Evolutionary conservation across 306 rosid species (phyloP), one percentile per base, ranked within the genome.

Genomic region (Citrullus mucosospermus): DNA sequence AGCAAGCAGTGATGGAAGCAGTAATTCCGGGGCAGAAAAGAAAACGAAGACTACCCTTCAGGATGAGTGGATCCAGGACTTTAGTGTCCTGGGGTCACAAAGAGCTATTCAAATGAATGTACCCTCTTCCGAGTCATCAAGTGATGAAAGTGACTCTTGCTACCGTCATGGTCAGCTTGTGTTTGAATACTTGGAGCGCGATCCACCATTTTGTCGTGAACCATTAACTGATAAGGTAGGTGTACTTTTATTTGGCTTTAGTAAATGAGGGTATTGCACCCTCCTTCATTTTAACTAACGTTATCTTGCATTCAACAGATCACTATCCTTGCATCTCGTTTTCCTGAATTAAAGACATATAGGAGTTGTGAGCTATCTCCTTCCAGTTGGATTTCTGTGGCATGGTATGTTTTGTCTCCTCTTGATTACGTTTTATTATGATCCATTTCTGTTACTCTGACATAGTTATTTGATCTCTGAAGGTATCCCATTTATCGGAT

Each of bases 401-500:
- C 98, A 55, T 91, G 98, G 98, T 93, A 84, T 73, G 89, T 72
- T 66, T 76, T 58, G 8, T 48, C 62, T 57, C 63, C 38, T 55
- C 78, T 22, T 30, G 67, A 50, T 30, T 78, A 10, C 16, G 8
- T 30, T 7, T 6, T 62, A 16, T 30, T 8, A 4, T 77, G 22
- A 48, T 50, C 41, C 14, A 7, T 7, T 48, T 70, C 58, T 25
- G 20, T 46, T 50, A 48, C 22, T 48, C 77, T 71, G 41, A 71
- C 59, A 70, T 25, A 14, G 13, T 78, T 17, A 4, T 6, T 11
- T 48, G 67, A 53, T 20, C 41, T 81, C 36, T 83, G 61, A 81
- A 93, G 98, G 98, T 93, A 93, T 87, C 98, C 98, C 5, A 93
- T 93, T 80, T 93, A 93, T 78, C 85, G 98, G 88, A 91, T 93